These are phyloP conservation scores for Phaeophleospora eucalypticola DNA, from an alignment of 2,329 filamentous ascomycete genomes.

Conservation along the genomic window DNA sequence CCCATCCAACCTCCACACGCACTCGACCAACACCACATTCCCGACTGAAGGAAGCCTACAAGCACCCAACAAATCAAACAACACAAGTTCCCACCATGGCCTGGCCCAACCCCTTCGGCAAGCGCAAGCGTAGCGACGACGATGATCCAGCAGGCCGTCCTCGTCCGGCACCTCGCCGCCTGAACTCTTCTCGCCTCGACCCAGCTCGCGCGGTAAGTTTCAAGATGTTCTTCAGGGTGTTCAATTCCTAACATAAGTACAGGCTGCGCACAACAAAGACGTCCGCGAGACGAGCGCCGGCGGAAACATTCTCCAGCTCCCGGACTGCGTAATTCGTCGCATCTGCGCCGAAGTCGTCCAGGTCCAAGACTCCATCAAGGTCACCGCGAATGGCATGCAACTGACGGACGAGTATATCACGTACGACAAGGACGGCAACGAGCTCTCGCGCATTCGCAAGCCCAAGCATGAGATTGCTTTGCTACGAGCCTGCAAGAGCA, in stretches of 20 bases:
- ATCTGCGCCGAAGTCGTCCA: background rate
- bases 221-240: background rate
- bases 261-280: background rate
- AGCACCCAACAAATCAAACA: too few species aligned
- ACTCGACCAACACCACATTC: too few species aligned
- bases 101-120: background rate
- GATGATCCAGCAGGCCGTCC: background rate
- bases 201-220: background rate
- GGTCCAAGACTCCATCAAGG: background rate
- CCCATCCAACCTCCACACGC: too few species aligned
- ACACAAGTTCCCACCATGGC: too few species aligned
- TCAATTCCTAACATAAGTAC: background rate
- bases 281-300: background rate
- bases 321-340: background rate
- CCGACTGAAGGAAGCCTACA: too few species aligned
- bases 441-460: background rate
- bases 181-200: background rate
- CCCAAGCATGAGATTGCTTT: background rate
- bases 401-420: background rate
- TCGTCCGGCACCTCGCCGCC: background rate
- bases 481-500: background rate
- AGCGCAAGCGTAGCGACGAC: background rate
- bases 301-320: background rate
- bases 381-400: background rate
- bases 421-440: background rate